Base-by-base conservation (phyloP, 441 rosid genomes). In the Kokia cookei region DNA sequence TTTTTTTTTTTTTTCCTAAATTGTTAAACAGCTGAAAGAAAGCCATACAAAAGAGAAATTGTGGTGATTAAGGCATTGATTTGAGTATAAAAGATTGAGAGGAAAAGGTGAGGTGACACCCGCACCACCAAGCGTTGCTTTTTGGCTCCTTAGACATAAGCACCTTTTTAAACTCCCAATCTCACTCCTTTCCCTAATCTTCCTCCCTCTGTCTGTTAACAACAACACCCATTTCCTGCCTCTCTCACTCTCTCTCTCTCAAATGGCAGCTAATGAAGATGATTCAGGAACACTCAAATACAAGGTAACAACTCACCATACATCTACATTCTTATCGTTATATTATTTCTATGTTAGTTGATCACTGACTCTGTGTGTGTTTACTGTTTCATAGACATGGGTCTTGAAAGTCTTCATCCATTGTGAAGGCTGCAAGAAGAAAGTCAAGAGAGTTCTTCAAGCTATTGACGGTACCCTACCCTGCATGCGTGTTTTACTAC, bases 381-480 rank as follows among this genome's bases (percentile, higher is more conserved):
- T 35, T 8, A 17, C 57, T 76, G 76, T 69, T 76, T 75, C 50
- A 40, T 80, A 89, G 96, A 89, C 87, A 69, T 91, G 91, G 93
- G 82, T 78, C 15, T 64, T 91, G 63, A 91, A 77, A 79, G 93
- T 89, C 47, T 85, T 83, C 26, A 84, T 91, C 69, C 92, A 91
- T 80, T 91, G 93, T 67, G 82, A 86, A 82, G 93, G 96, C 77
- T 91, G 96, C 88, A 83, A 79, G 80, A 87, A 83, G 71, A 82
- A 89, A 75, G 93, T 91, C 78, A 86, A 78, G 83, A 89, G 82
- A 81, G 81, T 87, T 75, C 86, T 91, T 19, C 86, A 81, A 55
- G 67, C 69, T 75, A 86, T 86, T 42, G 88, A 91, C 17, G 96
- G 96, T 91, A 81, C 60, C 22, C 9, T 37, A 81, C 57, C 22